Base-by-base conservation (phyloP, 2,329 filamentous ascomycete genomes). In the Cercospora sp. region DNA sequence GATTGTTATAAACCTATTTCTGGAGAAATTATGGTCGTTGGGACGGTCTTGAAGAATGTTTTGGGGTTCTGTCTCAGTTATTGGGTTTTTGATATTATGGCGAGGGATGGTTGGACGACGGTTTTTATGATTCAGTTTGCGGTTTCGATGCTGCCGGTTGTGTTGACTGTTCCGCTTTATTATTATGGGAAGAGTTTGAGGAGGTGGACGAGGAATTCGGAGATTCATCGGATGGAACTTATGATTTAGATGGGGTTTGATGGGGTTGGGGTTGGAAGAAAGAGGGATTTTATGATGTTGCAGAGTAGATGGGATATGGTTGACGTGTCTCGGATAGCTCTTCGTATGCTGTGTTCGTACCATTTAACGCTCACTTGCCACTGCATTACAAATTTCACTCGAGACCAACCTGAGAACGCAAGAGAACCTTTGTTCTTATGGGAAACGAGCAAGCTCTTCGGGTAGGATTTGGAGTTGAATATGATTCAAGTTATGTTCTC, bases 1-100 rank as follows among this genome's bases (percentile, higher is more conserved):
- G 82, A 83, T 63, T 82, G 79, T 72, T 83, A 83, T 76, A 83
- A 82, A 69, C 80, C 81, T 2, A 80, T 83, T 31, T 79, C 80
- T 1, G 82, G 81, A 0, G 81, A 83, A 71, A 81, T 83, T 61
- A 82, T 83, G 78, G 80, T 82, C 1, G 78, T 81, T 5, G 79
- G 78, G 0, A 83, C 80, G 0, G 80, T 83, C 4, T 75, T 81
- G 65, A 83, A 83, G 72, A 83, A 82, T 67, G 79, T 81, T 30
- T 79, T 81, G 31, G 81, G 77, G 1, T 83, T 82, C 70, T 81
- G 79, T 58, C 76, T 80, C 23, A 78, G 76, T 62, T 81, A 81
- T 64, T 82, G 80, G 79, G 75, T 81, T 12, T 81, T 81, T 65
- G 76, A 81, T 51, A 70, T 82, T 7, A 74, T 75, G 36, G 79